A percentile compares a stretch with the other conserved stretches of the same genome.
Evolutionary conservation across 805 yeast genomes (phyloP).

Genomic region (Starmerella bacillaris): DNA sequence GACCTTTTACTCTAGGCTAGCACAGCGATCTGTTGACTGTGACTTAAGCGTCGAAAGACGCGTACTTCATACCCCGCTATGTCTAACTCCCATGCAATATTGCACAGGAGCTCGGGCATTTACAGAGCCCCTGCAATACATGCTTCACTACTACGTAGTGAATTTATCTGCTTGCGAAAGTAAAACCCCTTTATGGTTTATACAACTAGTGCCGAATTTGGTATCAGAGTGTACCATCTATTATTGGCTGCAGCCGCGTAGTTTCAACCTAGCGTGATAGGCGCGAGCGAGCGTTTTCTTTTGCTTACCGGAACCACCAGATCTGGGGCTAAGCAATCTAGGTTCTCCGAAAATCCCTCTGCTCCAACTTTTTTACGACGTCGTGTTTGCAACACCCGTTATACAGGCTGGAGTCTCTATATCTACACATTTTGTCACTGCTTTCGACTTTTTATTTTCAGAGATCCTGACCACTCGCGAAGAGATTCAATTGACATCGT

Average conservation of each 20-base stretch:
- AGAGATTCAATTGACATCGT: background rate
- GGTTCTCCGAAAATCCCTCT: background rate
- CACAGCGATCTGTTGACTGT: too few relatives aligned
- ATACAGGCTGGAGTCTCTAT: background rate
- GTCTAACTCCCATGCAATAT: background rate
- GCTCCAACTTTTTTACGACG: background rate
- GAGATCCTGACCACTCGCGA: background rate
- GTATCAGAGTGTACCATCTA: too few relatives aligned
- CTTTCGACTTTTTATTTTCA: background rate
- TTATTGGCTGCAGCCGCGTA: too few relatives aligned
- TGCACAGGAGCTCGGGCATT: background rate
- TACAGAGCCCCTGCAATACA: background rate
- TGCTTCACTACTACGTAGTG: background rate
- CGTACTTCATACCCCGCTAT: background rate
- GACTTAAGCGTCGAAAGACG: too few relatives aligned
- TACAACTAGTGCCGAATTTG: too few relatives aligned
- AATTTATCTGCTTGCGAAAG: background rate
- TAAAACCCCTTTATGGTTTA: too few relatives aligned
- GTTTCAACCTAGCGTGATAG: background rate
- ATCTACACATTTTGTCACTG: background rate
- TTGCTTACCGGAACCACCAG: background rate
- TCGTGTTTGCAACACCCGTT: background rate
- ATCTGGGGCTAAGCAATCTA: background rate
- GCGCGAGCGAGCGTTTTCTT: background rate
- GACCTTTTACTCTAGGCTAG: too few relatives aligned